Conservation (phyloP, 768 basidiomycete genomes). For the Phlegmacium glaucopus region DNA sequence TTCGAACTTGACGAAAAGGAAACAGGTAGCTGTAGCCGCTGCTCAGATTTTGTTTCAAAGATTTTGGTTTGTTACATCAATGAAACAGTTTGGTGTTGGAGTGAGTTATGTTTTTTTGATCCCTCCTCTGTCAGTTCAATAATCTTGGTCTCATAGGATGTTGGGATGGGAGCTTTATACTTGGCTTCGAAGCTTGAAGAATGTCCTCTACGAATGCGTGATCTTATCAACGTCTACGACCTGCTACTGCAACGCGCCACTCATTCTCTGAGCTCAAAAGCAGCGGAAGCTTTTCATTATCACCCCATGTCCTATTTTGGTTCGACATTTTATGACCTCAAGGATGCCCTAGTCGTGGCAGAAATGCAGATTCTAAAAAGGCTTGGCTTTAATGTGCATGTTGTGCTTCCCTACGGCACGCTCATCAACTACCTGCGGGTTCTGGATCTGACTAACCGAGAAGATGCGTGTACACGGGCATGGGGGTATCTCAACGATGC, state of each 20-base stretch:
- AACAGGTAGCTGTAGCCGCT: slow-evolving; percentile 95
- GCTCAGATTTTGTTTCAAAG: slow-evolving; percentile 96
- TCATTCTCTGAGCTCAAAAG: slow-evolving; percentile 41
- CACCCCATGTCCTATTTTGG: slow-evolving; percentile 88
- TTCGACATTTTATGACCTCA: slow-evolving; percentile 87
- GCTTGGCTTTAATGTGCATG: slow-evolving; percentile 92
- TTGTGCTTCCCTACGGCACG: slow-evolving; percentile 90
- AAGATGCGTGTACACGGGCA: slow-evolving; percentile 68
- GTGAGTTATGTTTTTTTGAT: slow-evolving; percentile 51
- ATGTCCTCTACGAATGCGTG: slow-evolving; percentile 86
- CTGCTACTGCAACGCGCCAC: slow-evolving; percentile 74
- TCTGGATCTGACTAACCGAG: slow-evolving; percentile 74
- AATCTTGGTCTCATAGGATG: slow-evolving; percentile 53
- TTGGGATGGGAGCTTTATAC: slow-evolving; percentile 86
- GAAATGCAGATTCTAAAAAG: slow-evolving; percentile 99
- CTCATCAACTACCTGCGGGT: slow-evolving; percentile 92
- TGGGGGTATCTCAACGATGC: slow-evolving; percentile 98
- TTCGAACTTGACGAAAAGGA: slow-evolving; percentile 40
- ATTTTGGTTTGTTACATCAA: slow-evolving; percentile 94
- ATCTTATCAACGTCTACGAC: slow-evolving; percentile 93
- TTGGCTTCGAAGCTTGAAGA: slow-evolving; percentile 92
- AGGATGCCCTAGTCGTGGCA: slow-evolving; percentile 88
- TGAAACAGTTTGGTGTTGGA: slow-evolving; percentile 92
- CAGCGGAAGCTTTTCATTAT: slow-evolving; percentile 55
- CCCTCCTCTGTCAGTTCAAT: no score